Conservation (phyloP, 257 asterid genomes). For the Lavandula angustifolia region DNA sequence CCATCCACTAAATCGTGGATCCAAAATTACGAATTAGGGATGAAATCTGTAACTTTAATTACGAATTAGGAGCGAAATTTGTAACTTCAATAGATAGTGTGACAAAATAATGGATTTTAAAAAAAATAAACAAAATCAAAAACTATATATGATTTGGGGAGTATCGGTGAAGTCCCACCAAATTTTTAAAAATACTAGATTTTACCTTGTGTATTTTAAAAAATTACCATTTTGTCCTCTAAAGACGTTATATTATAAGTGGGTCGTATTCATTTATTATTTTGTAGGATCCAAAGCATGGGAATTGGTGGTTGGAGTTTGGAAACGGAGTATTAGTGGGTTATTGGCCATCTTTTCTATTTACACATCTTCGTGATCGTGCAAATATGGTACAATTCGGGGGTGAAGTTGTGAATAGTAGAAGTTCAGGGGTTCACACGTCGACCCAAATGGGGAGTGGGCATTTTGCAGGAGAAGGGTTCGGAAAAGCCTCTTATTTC, state of each 20-base stretch:
- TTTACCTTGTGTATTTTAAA: no score
- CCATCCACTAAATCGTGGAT: neutral
- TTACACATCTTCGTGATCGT: conserved; percentile 52
- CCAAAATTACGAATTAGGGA: no score
- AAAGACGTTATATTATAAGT: neutral
- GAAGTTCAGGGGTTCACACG: conserved; percentile 41
- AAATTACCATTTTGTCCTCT: no score
- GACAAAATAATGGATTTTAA: no score
- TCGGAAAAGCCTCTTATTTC: conserved; percentile 59
- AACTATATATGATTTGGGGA: no score
- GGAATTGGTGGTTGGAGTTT: conserved; percentile 70
- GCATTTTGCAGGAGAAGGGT: conserved; percentile 62
- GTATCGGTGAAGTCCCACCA: no score
- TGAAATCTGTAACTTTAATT: no score
- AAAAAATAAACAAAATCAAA: no score
- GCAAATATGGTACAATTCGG: conserved; percentile 64
- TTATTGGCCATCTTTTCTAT: conserved; percentile 61
- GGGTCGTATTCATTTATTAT: neutral
- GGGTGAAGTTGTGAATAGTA: conserved; percentile 53
- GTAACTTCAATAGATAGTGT: no score
- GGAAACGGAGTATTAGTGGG: conserved; percentile 59
- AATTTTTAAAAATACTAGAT: no score
- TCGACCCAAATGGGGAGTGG: conserved; percentile 70
- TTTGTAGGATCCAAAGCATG: conserved; percentile 62
- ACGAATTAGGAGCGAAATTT: no score